Percentiles rank a stretch among this genome's conserved stretches.
These are phyloP conservation scores for Coccomyxa sp. DNA, from an alignment of 139 green algal species.

Conservation along the genomic window DNA sequence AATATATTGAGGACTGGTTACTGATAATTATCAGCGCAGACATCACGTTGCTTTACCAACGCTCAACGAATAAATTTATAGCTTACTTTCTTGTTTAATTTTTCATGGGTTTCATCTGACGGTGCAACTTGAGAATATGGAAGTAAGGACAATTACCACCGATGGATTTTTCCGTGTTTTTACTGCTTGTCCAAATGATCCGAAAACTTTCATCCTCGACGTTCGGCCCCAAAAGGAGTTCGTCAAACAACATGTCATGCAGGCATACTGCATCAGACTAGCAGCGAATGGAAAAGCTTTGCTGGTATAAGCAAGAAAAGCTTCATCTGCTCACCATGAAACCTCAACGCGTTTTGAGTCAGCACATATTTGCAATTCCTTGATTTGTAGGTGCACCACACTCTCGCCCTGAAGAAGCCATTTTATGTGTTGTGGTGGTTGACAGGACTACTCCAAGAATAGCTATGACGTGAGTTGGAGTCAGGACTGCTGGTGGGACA, in stretches of 20 bases:
- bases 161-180: slow-evolving; percentile 56
- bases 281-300: slow-evolving; percentile 47
- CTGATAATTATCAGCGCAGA: too few species aligned
- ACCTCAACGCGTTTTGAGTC: neutral
- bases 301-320: slow-evolving; percentile 16
- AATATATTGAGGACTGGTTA: too few species aligned
- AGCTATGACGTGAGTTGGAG: slow-evolving; percentile 37
- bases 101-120: too few species aligned
- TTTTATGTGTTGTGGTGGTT: neutral
- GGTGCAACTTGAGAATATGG: slow-evolving; percentile 9
- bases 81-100: too few species aligned
- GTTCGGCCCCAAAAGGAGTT: slow-evolving; percentile 50
- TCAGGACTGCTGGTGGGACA: slow-evolving; percentile 57
- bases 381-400: too few species aligned
- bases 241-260: slow-evolving; percentile 40
- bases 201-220: slow-evolving; percentile 47
- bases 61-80: too few species aligned
- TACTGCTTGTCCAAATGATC: slow-evolving; percentile 46
- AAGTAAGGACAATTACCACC: slow-evolving; percentile 28
- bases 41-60: too few species aligned
- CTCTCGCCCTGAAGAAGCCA: neutral
- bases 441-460: slow-evolving; percentile 44
- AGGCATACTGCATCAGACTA: slow-evolving; percentile 46
- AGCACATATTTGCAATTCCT: neutral
- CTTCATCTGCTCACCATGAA: neutral